Conservation (phyloP, 169 alveolate species). For the Neospora caninum region DNA sequence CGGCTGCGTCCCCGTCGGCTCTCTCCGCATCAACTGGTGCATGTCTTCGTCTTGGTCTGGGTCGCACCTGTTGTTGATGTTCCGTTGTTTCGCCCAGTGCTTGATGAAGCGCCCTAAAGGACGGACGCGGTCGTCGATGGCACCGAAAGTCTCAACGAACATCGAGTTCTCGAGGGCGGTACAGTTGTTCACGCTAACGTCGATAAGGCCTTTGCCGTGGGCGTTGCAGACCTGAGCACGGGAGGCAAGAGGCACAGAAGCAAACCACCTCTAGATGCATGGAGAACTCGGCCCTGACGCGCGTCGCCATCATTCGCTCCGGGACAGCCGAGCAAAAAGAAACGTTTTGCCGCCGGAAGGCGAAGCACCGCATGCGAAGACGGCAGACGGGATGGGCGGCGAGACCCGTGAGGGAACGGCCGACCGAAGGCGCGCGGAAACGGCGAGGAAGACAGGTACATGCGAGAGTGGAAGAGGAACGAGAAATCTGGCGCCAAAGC, state of each 20-base stretch:
- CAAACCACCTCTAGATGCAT: not conserved
- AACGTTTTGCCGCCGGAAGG: no score
- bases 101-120: conserved; percentile 82
- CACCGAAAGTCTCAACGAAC: conserved; percentile 74
- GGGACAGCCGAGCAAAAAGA: no score
- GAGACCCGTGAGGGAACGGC: no score
- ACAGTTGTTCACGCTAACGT: conserved; percentile 83
- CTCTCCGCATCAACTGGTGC: not conserved
- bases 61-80: conserved; percentile 80
- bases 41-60: not conserved
- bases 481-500: no score
- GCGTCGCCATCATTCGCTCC: no score
- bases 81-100: conserved; percentile 84
- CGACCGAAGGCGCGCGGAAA: no score
- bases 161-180: conserved; percentile 82
- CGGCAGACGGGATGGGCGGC: no score
- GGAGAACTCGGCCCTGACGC: not conserved
- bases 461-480: no score
- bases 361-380: no score
- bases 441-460: no score
- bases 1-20: no score
- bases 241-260: not conserved
- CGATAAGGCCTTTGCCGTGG: conserved; percentile 76
- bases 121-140: conserved; percentile 76
- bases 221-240: conserved; percentile 49